These are phyloP conservation scores for Hygrophila difformis DNA, from an alignment of 257 asterid species.

Conservation along the genomic window DNA sequence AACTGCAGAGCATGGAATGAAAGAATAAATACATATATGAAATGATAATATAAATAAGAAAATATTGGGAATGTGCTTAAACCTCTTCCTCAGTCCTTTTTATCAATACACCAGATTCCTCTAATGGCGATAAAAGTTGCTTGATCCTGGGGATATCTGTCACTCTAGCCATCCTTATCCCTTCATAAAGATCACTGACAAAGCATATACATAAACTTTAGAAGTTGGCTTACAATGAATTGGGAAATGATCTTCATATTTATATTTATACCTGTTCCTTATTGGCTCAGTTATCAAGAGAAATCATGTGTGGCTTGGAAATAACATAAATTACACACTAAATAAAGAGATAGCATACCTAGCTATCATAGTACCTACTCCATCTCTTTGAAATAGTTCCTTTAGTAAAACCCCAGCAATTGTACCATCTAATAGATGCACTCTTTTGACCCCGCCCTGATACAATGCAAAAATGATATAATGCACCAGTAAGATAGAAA, in stretches of 20 bases:
- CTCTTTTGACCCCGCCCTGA: constrained; percentile 97
- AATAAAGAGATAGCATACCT: constrained; percentile 42
- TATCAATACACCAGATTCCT: constrained; percentile 77
- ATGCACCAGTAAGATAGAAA: too few species aligned
- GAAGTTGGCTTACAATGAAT: too few species aligned
- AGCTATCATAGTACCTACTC: constrained; percentile 96
- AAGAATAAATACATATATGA: constrained; percentile 8
- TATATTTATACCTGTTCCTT: neutral
- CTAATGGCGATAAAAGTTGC: constrained; percentile 73
- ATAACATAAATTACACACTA: neutral
- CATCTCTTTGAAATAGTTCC: constrained; percentile 89
- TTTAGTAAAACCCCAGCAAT: constrained; percentile 78
- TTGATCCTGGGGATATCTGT: constrained; percentile 67
- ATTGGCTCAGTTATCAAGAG: neutral
- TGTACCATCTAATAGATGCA: constrained; percentile 91
- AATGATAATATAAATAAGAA: neutral
- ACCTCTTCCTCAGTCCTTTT: constrained; percentile 89
- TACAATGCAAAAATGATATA: constrained; percentile 3
- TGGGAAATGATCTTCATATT: neutral
- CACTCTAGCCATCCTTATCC: constrained; percentile 71
- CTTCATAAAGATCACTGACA: constrained; percentile 92
- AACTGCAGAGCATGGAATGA: constrained; percentile 33
- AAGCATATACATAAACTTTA: constrained; percentile 16
- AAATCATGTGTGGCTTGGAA: constrained; percentile 1
- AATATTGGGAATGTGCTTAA: constrained; percentile 6